Percentiles rank a stretch among this genome's conserved stretches.
Evolutionary conservation across 345 rosid species (phyloP).

Genomic region (Citropsis articulata): DNA sequence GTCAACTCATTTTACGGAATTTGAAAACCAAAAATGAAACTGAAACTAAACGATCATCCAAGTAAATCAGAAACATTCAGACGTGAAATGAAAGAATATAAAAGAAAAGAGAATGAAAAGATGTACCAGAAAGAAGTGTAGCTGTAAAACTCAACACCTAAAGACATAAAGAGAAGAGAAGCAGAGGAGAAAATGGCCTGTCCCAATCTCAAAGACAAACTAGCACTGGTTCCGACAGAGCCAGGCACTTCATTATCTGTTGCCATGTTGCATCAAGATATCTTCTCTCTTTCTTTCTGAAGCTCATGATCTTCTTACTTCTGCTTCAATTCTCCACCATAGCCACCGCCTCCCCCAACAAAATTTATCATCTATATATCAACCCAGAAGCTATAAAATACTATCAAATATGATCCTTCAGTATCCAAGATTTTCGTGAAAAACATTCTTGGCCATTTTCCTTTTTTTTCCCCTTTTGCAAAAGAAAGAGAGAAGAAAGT

Average conservation of each 20-base stretch:
- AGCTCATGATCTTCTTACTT: conserved; percentile 15
- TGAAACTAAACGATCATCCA: not conserved
- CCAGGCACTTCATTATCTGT: conserved; percentile 68
- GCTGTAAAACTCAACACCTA: conserved; percentile 81
- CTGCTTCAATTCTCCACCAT: conserved; percentile 4
- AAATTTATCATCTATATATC: conserved; percentile 16
- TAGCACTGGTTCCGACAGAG: conserved; percentile 67
- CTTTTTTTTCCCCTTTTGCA: not conserved
- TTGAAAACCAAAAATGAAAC: too few species aligned
- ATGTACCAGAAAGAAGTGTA: conserved; percentile 87
- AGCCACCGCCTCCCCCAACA: not conserved
- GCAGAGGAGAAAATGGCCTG: conserved; percentile 74
- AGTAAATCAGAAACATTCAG: not conserved
- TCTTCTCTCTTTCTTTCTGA: conserved; percentile 5
- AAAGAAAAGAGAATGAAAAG: not conserved
- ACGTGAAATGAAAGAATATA: not conserved
- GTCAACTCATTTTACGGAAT: not conserved
- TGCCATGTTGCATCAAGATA: conserved; percentile 20
- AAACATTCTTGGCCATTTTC: not conserved
- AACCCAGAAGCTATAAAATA: not conserved
- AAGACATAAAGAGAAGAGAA: conserved; percentile 81
- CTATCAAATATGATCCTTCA: not conserved
- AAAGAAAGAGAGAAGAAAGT: not conserved
- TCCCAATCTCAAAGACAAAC: conserved; percentile 79
- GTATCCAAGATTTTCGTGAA: not conserved